phyloP scores from a whole-genome alignment of 1,284 basidiomycete species.

The Trametes polyzona region DNA sequence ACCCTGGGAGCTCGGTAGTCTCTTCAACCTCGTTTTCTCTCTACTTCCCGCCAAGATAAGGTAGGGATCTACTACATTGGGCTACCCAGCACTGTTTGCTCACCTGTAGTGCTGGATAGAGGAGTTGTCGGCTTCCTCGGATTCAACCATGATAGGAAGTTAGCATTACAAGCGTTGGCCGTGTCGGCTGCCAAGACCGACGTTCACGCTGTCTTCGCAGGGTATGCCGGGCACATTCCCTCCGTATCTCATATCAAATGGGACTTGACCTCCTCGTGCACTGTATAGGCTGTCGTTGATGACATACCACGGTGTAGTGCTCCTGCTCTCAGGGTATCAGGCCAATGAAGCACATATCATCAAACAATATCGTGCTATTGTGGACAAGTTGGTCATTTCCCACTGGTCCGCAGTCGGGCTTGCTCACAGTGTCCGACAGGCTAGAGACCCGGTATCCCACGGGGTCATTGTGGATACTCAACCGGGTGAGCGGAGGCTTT shows the following conservation, averaged over 20 bases:
- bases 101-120: conserved; percentile 39
- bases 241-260: not conserved
- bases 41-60: conserved; percentile 71
- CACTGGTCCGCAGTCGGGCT: conserved; percentile 1
- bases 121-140: conserved; percentile 73
- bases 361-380: conserved; percentile 62
- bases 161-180: conserved; percentile 69
- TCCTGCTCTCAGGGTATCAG: conserved; percentile 73
- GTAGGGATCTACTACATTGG: conserved; percentile 40
- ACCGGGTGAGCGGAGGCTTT: conserved; percentile 50
- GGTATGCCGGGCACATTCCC: conserved; percentile 46
- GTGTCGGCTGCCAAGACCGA: conserved; percentile 68
- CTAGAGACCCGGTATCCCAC: conserved; percentile 63
- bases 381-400: conserved; percentile 51
- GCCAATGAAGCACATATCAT: conserved; percentile 69
- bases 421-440: conserved; percentile 31
- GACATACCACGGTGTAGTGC: conserved; percentile 75
- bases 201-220: conserved; percentile 74
- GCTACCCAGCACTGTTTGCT: not conserved
- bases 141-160: conserved; percentile 68
- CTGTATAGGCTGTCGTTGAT: conserved; percentile 70
- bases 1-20: conserved; percentile 44
- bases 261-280: not conserved
- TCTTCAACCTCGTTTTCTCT: conserved; percentile 81
- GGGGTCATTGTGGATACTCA: conserved; percentile 77